A percentile compares a stretch with the other conserved stretches of the same genome.
Conservation (phyloP, 2,329 filamentous ascomycete genomes). For the Zymoseptoria crescenta region DNA sequence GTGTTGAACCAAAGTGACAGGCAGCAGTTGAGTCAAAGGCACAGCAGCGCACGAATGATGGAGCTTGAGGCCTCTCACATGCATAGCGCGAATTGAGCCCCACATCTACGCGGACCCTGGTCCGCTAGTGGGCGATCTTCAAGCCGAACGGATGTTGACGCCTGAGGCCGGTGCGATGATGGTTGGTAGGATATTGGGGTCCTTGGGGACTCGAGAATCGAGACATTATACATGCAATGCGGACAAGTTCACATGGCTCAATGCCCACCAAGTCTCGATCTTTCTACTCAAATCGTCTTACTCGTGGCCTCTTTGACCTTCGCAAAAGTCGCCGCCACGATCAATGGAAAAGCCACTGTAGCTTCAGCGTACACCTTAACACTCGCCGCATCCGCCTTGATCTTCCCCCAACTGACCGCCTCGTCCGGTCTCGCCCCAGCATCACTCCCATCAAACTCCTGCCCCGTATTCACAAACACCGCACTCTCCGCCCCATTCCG, state of each 20-base stretch:
- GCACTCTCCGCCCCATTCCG: conserved; percentile 93
- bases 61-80: not conserved
- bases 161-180: not conserved
- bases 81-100: not conserved
- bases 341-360: conserved; percentile 58
- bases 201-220: too few relatives aligned
- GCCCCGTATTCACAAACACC: conserved; percentile 94
- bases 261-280: not conserved
- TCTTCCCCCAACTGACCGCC: conserved; percentile 97
- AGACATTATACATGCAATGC: too few relatives aligned
- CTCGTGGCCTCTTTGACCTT: conserved; percentile 22
- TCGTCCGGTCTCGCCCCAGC: conserved; percentile 92
- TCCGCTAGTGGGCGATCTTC: not conserved
- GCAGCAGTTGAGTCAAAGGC: not conserved
- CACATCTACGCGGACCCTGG: not conserved
- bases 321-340: conserved; percentile 61
- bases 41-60: not conserved
- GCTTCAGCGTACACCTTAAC: conserved; percentile 75
- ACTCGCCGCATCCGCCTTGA: conserved; percentile 76
- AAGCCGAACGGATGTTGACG: not conserved
- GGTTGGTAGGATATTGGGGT: too few relatives aligned
- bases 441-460: conserved; percentile 96
- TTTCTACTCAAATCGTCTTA: conserved; percentile 2
- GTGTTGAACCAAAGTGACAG: not conserved
- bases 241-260: too few relatives aligned